Base-by-base conservation (phyloP, 768 basidiomycete genomes). In the Lentinula lateritia region DNA sequence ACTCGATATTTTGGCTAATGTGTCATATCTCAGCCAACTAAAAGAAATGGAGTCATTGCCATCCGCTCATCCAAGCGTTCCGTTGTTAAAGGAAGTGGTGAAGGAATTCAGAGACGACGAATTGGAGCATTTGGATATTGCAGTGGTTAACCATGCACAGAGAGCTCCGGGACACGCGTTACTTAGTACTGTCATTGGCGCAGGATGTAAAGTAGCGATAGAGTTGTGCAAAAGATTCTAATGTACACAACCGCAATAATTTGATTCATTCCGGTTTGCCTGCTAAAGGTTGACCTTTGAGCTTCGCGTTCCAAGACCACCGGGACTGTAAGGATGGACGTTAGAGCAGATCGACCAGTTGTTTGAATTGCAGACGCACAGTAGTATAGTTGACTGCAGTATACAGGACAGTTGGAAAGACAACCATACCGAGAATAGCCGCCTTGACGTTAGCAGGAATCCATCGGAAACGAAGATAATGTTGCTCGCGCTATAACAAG, bases 71-170 rank as follows among this genome's bases (percentile, higher is more conserved):
- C 87, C 91, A 0, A 95, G 93, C 63, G 77, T 96, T 39, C 83
- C 87, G 1, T 73, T 95, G 32, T 75, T 97, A 61, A 83, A 78
- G 64, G 79, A 85, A 4, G 81, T 95, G 50, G 83, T 95, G 54
- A 76, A 75, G 55, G 95, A 97, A 71, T 90, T 98, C 70, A 79
- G 94, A 65, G 94, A 98, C 73, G 95, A 98, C 67, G 95, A 98
- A 69, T 80, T 98, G 16, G 95, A 94, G 69, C 95, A 98, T 72
- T 79, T 98, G 61, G 91, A 97, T 67, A 91, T 88, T 36, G 95
- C 95, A 2, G 89, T 98, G 6, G 87, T 88, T 60, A 83, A 97
- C 67, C 81, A 90, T 69, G 88, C 93, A 28, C 95, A 97, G 72
- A 83, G 88, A 55, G 94, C 94, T 20, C 94, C 95, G 1, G 94